Evolutionary conservation across 805 yeast genomes (phyloP), one percentile per base, ranked within the genome.

Genomic region (Yarrowia sp.): DNA sequence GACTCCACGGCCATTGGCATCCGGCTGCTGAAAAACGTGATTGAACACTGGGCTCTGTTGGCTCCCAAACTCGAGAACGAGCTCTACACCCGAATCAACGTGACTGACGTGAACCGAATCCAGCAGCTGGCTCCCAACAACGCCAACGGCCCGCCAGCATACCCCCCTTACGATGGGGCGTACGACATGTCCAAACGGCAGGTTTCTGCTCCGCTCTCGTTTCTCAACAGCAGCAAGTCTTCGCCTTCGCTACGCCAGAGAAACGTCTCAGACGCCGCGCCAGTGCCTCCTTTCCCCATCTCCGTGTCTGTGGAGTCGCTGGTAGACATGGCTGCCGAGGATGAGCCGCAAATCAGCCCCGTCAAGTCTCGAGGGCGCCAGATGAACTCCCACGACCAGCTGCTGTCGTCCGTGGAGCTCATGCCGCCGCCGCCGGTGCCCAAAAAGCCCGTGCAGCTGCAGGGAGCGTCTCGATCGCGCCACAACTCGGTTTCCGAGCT

Each of bases 1-100:
- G 87, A 86, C 70, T 77, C 81, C 56, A 71, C 83, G 8, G 79
- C 84, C 8, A 81, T 88, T 16, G 86, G 88, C 0, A 80, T 82
- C 32, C 78, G 90, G 59, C 86, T 84, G 69, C 77, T 87, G 22
- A 83, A 82, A 68, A 86, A 85, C 70, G 72, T 88, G 8, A 73
- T 89, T 48, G 85, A 81, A 42, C 75, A 81, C 72, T 89, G 89
- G 87, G 75, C 73, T 2, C 71, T 72, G 5, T 76, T 85, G n/a
- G 22, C 67, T 12, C 67, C 67, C 15, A 48, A n/a, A 11, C 56
- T 63, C 8, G 56, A 63, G 14, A 38, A 36, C 46, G 56, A 49
- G 41, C 67, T 63, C 15, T 63, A 48, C 46, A 22, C 46, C 3
- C 67, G 67, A 38, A 63, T 63, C 56, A 63, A 63, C 46, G 10